Conservation (phyloP, 176 grass and related monocot species). For the Poa annua region DNA sequence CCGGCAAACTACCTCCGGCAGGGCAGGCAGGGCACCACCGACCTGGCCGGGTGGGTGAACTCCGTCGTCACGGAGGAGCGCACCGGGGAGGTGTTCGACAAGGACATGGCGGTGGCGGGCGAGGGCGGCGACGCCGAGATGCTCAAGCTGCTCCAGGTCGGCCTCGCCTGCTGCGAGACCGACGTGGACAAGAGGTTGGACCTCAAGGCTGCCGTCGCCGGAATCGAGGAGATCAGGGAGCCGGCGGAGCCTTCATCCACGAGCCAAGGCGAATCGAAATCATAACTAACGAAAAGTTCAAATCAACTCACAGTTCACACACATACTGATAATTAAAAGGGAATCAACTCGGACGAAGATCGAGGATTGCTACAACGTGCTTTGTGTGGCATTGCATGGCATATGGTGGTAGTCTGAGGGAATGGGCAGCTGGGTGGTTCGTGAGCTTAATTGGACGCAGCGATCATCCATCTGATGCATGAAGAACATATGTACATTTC, state of each 20-base stretch:
- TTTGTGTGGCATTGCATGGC: neutral
- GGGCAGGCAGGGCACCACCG: constrained; percentile 44
- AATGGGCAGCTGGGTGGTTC: neutral
- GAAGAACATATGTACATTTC: neutral
- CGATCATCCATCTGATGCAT: neutral
- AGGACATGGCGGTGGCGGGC: constrained; percentile 25
- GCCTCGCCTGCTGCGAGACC: constrained; percentile 63
- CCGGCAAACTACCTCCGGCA: constrained; percentile 49
- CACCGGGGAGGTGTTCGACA: constrained; percentile 68
- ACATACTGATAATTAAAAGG: neutral
- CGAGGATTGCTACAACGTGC: neutral
- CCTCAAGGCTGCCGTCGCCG: constrained; percentile 59
- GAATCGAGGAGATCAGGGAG: constrained; percentile 68
- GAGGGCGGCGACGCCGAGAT: constrained; percentile 42
- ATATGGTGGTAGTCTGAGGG: neutral
- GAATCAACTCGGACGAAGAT: constrained; percentile 4
- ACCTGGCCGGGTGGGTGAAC: constrained; percentile 62
- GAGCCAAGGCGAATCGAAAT: constrained; percentile 4
- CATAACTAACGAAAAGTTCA: neutral
- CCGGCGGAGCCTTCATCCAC: constrained; percentile 40
- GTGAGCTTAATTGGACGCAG: neutral
- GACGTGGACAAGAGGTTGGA: constrained; percentile 78
- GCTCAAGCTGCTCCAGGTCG: constrained; percentile 69
- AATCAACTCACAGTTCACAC: constrained; percentile 20
- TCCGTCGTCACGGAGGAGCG: constrained; percentile 59